phyloP scores from a whole-genome alignment of 352 stramenopile genomes.

The Phytophthora cajani region DNA sequence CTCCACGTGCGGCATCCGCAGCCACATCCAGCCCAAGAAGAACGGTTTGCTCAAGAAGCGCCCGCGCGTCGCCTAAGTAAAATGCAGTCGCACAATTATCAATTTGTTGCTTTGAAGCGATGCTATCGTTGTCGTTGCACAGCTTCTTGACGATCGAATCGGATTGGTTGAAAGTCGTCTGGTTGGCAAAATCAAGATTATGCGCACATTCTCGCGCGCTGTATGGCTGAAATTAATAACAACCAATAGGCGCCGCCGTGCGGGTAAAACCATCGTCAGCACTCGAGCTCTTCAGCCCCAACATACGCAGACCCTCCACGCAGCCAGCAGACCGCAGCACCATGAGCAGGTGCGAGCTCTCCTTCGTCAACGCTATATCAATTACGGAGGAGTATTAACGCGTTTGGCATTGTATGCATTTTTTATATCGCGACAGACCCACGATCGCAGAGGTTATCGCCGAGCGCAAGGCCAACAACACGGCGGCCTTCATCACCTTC shows the following conservation, averaged over 20 bases:
- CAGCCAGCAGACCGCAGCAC: conserved; percentile 26
- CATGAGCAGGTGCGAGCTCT: conserved; percentile 36
- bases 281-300: background rate
- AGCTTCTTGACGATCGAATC: background rate
- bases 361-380: background rate
- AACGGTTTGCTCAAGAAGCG: conserved; percentile 66
- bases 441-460: conserved; percentile 73
- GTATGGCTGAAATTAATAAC: conserved; percentile 29
- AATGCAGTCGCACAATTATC: conserved; percentile 9
- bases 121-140: background rate
- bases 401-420: background rate
- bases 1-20: conserved; percentile 88
- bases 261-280: conserved; percentile 2
- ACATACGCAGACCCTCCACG: conserved; percentile 34
- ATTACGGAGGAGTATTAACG: background rate
- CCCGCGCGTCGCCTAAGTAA: conserved; percentile 29
- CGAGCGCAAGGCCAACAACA: conserved; percentile 69
- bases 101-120: background rate
- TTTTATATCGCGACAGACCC: conserved; percentile 40
- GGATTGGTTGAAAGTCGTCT: conserved; percentile 22
- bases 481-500: conserved; percentile 97
- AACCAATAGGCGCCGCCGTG: conserved; percentile 13
- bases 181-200: conserved; percentile 35
- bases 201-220: conserved; percentile 17
- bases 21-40: conserved; percentile 78